Evolutionary conservation across 2,329 filamentous ascomycete genomes (phyloP).

Genomic region (Diaporthe vexans): DNA sequence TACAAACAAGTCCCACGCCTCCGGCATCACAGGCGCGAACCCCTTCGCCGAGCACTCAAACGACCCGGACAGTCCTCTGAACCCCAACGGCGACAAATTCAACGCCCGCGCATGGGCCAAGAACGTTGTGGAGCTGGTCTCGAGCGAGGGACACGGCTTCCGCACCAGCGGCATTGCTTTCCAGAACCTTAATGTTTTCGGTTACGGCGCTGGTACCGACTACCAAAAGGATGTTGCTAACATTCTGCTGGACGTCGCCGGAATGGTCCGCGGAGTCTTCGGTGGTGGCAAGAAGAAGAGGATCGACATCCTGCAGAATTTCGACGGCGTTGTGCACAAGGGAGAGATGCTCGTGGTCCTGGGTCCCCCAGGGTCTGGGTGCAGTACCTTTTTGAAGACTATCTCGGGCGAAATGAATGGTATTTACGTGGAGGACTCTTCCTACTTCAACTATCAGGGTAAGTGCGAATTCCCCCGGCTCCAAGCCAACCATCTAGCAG

Average conservation of each 20-base stretch:
- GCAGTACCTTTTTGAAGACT: constrained; percentile 88
- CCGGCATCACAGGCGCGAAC: constrained; percentile 55
- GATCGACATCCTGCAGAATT: constrained; percentile 77
- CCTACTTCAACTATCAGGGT: constrained; percentile 88
- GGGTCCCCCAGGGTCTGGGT: constrained; percentile 80
- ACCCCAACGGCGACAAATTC: constrained; percentile 65
- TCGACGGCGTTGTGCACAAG: constrained; percentile 77
- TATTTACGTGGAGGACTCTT: constrained; percentile 77
- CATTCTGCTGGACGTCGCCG: constrained; percentile 66
- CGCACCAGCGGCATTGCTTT: constrained; percentile 76
- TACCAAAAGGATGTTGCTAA: constrained; percentile 79
- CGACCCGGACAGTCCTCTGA: constrained; percentile 60
- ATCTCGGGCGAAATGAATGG: constrained; percentile 87
- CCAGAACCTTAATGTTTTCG: constrained; percentile 77
- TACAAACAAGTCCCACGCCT: constrained; percentile 61
- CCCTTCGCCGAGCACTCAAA: constrained; percentile 59
- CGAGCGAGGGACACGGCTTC: constrained; percentile 66
- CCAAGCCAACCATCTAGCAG: background rate
- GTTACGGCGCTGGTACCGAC: constrained; percentile 76
- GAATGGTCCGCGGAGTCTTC: constrained; percentile 62
- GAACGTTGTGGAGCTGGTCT: constrained; percentile 66
- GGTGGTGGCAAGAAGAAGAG: constrained; percentile 64
- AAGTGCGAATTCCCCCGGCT: constrained; percentile 43
- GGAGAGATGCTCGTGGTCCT: constrained; percentile 84
- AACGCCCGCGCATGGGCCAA: constrained; percentile 71